Conservation (phyloP, 768 basidiomycete species). For the Collybia sp. region DNA sequence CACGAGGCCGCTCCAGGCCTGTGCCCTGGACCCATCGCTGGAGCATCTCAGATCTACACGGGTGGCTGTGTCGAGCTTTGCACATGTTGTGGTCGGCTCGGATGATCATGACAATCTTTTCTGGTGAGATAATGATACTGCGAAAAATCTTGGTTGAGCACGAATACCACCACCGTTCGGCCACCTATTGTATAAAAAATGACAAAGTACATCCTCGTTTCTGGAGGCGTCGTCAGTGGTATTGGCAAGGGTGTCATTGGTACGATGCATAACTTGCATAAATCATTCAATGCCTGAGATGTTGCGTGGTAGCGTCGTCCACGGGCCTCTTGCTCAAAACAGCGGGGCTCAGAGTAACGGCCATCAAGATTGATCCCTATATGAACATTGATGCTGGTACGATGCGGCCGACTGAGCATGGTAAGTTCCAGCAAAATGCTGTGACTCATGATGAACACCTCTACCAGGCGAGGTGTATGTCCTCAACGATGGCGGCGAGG, state of each 20-base stretch:
- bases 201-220: conserved; percentile 96
- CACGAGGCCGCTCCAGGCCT: too few relatives aligned
- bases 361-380: conserved; percentile 99
- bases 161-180: background rate
- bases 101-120: too few relatives aligned
- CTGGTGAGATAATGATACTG: too few relatives aligned
- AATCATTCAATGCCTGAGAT: conserved; percentile 8
- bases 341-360: conserved; percentile 92
- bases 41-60: too few relatives aligned
- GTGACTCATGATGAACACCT: conserved; percentile 1
- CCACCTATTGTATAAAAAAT: conserved; percentile 31
- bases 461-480: conserved; percentile 88
- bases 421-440: conserved; percentile 37
- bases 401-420: conserved; percentile 98
- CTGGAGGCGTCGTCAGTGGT: conserved; percentile 96
- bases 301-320: conserved; percentile 69
- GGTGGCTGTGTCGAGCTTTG: too few relatives aligned
- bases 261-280: conserved; percentile 36
- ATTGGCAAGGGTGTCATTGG: conserved; percentile 99
- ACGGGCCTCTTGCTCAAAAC: conserved; percentile 95
- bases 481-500: conserved; percentile 96
- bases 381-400: conserved; percentile 99
- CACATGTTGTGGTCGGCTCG: too few relatives aligned
- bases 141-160: background rate
- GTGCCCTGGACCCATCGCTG: too few relatives aligned